Evolutionary conservation across 257 asterid species (phyloP).

Genomic region (Buddleja alternifolia): DNA sequence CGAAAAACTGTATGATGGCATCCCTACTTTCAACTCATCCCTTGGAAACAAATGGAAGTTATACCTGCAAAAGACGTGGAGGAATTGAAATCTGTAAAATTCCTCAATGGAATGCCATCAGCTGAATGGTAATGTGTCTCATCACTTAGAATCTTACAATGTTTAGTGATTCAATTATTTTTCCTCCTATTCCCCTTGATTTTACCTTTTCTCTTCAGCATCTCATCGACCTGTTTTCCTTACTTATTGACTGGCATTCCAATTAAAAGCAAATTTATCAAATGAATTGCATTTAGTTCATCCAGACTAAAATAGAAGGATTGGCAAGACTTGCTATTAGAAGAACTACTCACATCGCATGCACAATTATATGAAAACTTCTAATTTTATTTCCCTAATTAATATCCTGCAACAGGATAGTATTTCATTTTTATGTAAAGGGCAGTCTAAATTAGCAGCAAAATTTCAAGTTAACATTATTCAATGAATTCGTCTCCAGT

Average conservation of each 20-base stretch:
- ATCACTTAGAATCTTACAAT: not conserved
- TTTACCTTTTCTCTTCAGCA: not conserved
- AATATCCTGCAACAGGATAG: too few species aligned
- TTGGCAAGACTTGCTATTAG: too few species aligned
- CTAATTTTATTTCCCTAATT: too few species aligned
- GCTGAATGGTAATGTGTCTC: not conserved
- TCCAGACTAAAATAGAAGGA: not conserved
- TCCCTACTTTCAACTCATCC: constrained; percentile 80
- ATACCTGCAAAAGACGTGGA: constrained; percentile 58
- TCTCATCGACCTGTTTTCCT: not conserved
- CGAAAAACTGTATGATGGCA: constrained; percentile 86
- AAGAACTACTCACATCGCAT: too few species aligned
- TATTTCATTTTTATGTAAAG: too few species aligned
- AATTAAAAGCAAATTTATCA: not conserved
- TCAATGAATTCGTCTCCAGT: too few species aligned
- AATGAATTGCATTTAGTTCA: not conserved
- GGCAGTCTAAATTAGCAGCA: too few species aligned
- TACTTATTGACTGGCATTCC: not conserved
- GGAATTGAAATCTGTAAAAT: constrained; percentile 17
- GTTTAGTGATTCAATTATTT: not conserved
- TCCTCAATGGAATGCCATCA: not conserved
- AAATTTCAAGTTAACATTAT: too few species aligned
- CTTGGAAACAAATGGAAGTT: constrained; percentile 95
- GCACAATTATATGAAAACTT: too few species aligned
- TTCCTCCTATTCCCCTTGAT: not conserved